These are phyloP conservation scores for Knoxia roxburghii DNA, from an alignment of 257 asterid genomes.

Conservation along the genomic window DNA sequence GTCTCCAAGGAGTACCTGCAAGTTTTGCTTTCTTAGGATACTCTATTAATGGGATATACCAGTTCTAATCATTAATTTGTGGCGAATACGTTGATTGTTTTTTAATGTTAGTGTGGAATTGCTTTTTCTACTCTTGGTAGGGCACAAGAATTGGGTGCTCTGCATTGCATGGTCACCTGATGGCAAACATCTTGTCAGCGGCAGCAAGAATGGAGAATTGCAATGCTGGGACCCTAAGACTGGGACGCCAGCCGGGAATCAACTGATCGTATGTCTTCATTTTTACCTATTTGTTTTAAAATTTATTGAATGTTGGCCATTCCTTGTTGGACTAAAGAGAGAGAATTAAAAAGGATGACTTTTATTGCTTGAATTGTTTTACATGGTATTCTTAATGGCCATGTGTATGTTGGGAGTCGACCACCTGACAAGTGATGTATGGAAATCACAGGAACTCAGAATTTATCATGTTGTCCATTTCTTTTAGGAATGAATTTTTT, in stretches of 20 bases:
- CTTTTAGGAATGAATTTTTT: not conserved
- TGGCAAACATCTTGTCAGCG: slow-evolving; percentile 83
- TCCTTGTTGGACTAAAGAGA: not conserved
- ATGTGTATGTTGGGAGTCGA: not conserved
- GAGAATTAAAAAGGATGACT: not conserved
- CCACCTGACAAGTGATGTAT: not conserved
- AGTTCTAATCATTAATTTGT: not conserved
- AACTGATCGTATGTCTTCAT: slow-evolving; percentile 52
- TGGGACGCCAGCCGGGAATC: slow-evolving; percentile 70
- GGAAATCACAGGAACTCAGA: not conserved
- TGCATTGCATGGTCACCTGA: slow-evolving; percentile 96
- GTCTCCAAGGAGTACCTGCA: not conserved
- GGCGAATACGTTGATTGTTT: not conserved
- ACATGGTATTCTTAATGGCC: not conserved
- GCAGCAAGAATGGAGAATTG: slow-evolving; percentile 90
- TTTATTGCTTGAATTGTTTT: not conserved
- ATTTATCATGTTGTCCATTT: not conserved
- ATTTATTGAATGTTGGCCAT: not conserved
- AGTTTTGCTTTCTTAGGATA: not conserved
- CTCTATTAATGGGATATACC: not conserved
- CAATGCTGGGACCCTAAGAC: slow-evolving; percentile 85
- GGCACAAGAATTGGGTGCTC: slow-evolving; percentile 94
- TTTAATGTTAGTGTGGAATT: not conserved
- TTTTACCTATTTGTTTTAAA: slow-evolving; percentile 5
- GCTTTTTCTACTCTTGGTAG: slow-evolving; percentile 30